These are phyloP conservation scores for Zoysia japonica DNA, from an alignment of 176 grass and related monocot species.

Conservation along the genomic window DNA sequence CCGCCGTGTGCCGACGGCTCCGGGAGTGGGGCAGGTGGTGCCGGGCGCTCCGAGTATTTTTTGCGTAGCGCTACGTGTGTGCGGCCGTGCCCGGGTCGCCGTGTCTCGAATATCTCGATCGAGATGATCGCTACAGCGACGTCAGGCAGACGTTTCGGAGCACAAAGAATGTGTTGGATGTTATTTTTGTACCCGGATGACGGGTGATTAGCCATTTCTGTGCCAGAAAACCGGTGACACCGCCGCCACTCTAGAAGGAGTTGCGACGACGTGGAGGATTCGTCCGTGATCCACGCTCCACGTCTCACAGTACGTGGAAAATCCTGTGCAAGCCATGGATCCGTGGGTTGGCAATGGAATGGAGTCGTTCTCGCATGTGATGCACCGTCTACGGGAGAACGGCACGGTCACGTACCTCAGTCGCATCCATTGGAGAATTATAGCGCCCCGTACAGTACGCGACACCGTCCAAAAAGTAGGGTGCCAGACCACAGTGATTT, in stretches of 20 bases:
- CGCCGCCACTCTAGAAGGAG: neutral
- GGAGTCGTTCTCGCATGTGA: neutral
- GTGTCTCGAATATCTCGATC: too few relatives aligned
- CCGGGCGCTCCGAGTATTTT: neutral
- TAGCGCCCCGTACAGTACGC: neutral
- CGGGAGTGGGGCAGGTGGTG: neutral
- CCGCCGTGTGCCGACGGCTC: constrained; percentile 1
- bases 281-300: neutral
- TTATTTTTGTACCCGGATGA: neutral
- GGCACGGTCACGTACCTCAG: neutral
- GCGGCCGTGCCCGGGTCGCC: neutral
- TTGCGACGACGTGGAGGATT: neutral
- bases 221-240: neutral
- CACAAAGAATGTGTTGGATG: neutral
- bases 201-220: neutral
- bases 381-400: neutral
- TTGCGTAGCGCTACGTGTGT: neutral
- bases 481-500: neutral
- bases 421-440: neutral
- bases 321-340: neutral
- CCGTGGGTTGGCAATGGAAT: too few relatives aligned
- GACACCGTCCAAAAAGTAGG: neutral
- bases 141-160: neutral
- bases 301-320: neutral
- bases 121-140: neutral